These are phyloP conservation scores for Globisporangium carolinianum DNA, from an alignment of 352 stramenopile genomes.

Conservation along the genomic window DNA sequence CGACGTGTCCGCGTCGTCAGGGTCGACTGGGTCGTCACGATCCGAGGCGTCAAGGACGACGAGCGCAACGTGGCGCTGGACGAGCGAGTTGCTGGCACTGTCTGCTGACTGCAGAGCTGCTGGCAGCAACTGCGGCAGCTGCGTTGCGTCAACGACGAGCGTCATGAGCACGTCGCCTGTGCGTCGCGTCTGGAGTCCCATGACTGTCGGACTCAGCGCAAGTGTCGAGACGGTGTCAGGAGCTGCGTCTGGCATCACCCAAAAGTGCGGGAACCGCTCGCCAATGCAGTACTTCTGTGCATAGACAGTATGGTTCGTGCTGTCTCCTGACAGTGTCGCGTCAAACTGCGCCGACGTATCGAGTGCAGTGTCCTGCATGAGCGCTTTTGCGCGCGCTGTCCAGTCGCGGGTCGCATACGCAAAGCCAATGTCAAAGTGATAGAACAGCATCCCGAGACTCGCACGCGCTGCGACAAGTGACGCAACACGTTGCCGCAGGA, in stretches of 20 bases:
- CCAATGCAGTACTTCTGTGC: conserved; percentile 38
- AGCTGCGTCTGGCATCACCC: conserved; percentile 12
- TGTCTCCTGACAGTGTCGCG: no score
- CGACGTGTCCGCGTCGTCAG: not conserved
- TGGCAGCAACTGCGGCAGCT: not conserved
- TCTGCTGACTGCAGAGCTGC: conserved; percentile 1
- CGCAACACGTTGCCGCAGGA: conserved; percentile 49
- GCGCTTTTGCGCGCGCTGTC: conserved; percentile 30
- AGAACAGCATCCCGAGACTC: conserved; percentile 82
- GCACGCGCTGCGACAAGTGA: conserved; percentile 47
- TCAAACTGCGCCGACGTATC: conserved; percentile 45
- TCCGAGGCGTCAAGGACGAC: conserved; percentile 22
- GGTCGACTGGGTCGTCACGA: conserved; percentile 11
- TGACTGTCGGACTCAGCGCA: conserved; percentile 22
- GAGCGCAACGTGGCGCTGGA: conserved; percentile 35
- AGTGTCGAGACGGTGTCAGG: conserved; percentile 38
- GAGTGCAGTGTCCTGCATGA: conserved; percentile 56
- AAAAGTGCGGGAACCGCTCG: conserved; percentile 66
- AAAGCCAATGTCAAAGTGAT: conserved; percentile 82
- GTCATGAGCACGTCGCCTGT: conserved; percentile 40
- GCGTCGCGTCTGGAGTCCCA: conserved; percentile 9
- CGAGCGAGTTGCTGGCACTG: conserved; percentile 4
- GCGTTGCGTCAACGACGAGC: conserved; percentile 34
- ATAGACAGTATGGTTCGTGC: conserved; percentile 19
- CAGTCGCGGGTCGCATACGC: conserved; percentile 55